Evolutionary conservation across 1,139 yeast genomes (phyloP), one percentile per base, ranked within the genome.

Genomic region (Saccharomyces hybrid): DNA sequence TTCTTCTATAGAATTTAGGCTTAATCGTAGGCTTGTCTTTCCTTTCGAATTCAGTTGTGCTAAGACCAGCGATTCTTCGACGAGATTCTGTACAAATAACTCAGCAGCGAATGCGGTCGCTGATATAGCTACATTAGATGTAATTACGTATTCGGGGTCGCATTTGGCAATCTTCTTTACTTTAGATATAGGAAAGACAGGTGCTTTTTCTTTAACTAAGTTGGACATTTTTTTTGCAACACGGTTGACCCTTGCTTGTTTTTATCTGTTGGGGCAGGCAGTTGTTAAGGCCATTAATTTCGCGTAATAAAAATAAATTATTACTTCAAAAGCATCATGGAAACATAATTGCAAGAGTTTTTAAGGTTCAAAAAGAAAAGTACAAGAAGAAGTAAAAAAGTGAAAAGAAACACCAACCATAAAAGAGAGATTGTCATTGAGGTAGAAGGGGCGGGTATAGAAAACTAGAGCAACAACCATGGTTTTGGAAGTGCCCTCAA

Each of bases 91-190:
- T 14, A 90, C 79, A 69, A 91, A 91, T 51, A 88, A 73, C 65
- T 91, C 97, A 0, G 97, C 86, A 5, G 97, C 96, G 49, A 88
- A 80, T 0, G 95, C 95, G 2, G 93, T 78, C 13, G 96, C 84
- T 63, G 85, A 87, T 13, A 87, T 88, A 0, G 96, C 95, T 42
- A 85, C 76, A 55, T 83, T 87, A 1, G 96, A 83, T 2, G 93
- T 84, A 1, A 88, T 80, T 5, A 79, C 73, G 62, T 87, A 87
- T 47, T 88, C 96, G 4, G 91, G 89, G 67, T 93, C 98, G 70
- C 86, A 80, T 65, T 88, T 89, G 66, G 93, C 83, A 54, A 91
- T 86, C 64, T 85, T 79, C 68, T 88, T 90, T 60, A 91, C 85
- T 62, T 91, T 85, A 1, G 96, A 80, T 29, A 90, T 73, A 5